phyloP scores from a whole-genome alignment of 2,329 filamentous ascomycete genomes.

The Microdochium bolleyi region DNA sequence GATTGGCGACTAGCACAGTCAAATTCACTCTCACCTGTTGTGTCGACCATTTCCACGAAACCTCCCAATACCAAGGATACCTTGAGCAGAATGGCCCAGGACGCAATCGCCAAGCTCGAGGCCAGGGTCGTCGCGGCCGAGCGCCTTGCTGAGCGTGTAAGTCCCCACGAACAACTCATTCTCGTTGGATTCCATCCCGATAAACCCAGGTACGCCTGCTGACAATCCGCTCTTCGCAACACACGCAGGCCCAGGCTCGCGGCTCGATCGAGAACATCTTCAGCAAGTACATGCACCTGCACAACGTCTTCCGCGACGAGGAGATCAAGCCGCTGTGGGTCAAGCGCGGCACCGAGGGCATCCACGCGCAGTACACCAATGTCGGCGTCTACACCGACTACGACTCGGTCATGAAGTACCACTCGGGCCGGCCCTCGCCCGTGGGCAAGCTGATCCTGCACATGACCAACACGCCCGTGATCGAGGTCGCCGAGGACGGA shows the following conservation, averaged over 20 bases:
- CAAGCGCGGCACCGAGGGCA: background rate
- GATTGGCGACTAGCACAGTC: too few relatives aligned
- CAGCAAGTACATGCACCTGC: slow-evolving; percentile 1
- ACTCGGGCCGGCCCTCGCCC: background rate
- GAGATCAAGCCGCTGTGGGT: slow-evolving; percentile 1
- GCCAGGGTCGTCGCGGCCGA: background rate
- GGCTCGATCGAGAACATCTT: slow-evolving; percentile 1
- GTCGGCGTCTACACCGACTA: slow-evolving; percentile 1
- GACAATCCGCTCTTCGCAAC: background rate
- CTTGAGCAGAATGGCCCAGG: background rate
- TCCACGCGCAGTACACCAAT: slow-evolving; percentile 1
- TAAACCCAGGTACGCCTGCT: background rate
- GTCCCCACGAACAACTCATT: background rate
- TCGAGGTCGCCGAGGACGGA: background rate
- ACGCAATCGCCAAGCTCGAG: background rate
- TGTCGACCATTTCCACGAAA: too few relatives aligned
- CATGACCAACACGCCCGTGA: background rate
- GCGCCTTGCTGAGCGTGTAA: background rate
- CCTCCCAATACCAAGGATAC: too few relatives aligned
- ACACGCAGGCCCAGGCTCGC: background rate
- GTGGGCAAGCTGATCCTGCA: slow-evolving; percentile 1
- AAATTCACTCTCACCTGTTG: too few relatives aligned
- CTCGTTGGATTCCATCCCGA: background rate
- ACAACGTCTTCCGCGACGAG: slow-evolving; percentile 1
- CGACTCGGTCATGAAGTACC: slow-evolving; percentile 1